Base-by-base conservation (phyloP, 257 asterid genomes). In the Solanum chilense region DNA sequence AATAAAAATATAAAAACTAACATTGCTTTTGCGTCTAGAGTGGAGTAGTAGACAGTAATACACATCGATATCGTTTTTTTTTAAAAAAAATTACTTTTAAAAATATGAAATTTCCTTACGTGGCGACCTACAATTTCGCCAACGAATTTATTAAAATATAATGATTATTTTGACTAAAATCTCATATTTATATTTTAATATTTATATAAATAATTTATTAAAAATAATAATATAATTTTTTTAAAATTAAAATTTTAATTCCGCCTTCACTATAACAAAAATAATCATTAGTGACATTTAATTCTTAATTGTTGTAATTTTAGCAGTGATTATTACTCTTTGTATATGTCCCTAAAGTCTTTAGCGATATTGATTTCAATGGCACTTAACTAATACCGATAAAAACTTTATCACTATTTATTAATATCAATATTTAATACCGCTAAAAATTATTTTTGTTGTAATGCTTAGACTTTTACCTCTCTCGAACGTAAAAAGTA, bases 261-360 rank as follows among this genome's bases (percentile, higher is more conserved):
- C 1, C 18, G 1, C 3, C 7, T 11, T 33, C 1, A 33, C 35
- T 33, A 33, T 0, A 33, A 33, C 1, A 33, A 33, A 33, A 33
- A 33, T 3, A 0, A 33, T 33, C 5, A 33, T 33, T 33, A 33
- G 5, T 33, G 35, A 0, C 5, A 33, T 33, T 33, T 33, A 33
- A 33, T 4, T 33, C 0, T 33, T 33, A 33, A 33, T 33, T 33
- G 0, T 33, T 33, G 1, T 4, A 33, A 0, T 33, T 33, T 33
- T 33, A 33, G 5, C 5, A 1, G 1, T 0, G 4, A 33, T 33
- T 33, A 0, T 33, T 1, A 3, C 35, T 4, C 5, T 33, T 33
- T 0, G 1, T 33, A 33, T 33, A 33, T 33, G 35, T 4, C 35
- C 1, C 5, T 33, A 33, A 33, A 33, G 35, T 33, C 5, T 33